phyloP scores from a whole-genome alignment of 2,329 filamentous ascomycete species.

The Exophiala dermatitidis region DNA sequence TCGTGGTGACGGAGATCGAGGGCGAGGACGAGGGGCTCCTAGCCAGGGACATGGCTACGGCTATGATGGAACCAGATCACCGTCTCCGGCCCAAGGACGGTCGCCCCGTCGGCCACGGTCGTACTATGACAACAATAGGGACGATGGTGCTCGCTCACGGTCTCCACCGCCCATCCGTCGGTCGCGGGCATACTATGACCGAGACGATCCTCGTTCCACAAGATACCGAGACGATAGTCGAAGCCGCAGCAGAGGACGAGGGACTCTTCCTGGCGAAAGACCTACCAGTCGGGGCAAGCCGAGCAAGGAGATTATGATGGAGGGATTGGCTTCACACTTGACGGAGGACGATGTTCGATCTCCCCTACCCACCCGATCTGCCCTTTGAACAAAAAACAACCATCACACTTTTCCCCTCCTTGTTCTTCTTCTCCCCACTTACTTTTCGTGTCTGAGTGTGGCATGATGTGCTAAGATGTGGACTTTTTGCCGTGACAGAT shows the following conservation, averaged over 20 bases:
- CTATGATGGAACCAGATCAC: not conserved
- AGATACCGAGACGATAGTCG: constrained; percentile 30
- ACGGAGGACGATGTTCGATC: constrained; percentile 46
- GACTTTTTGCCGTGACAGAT: constrained; percentile 42
- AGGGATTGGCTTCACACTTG: constrained; percentile 44
- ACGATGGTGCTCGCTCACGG: constrained; percentile 32
- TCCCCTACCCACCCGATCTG: constrained; percentile 30
- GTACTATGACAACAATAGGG: constrained; percentile 12
- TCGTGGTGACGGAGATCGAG: not conserved
- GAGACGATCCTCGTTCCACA: constrained; percentile 42
- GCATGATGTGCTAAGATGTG: constrained; percentile 23
- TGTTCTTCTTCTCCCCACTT: not conserved
- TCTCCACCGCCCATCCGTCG: constrained; percentile 29
- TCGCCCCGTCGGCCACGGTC: not conserved
- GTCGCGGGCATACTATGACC: constrained; percentile 39
- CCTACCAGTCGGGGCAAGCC: constrained; percentile 37
- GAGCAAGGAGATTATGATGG: constrained; percentile 46
- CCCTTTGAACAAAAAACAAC: constrained; percentile 15
- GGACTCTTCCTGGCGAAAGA: constrained; percentile 33
- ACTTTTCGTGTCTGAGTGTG: constrained; percentile 15
- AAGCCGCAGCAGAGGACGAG: constrained; percentile 28
- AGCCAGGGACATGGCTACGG: not conserved
- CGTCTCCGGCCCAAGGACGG: not conserved
- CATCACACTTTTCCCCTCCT: constrained; percentile 6
- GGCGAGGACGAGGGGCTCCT: not conserved